Conservation (phyloP, 2,329 filamentous ascomycete species). For the Fonsecaea multimorphosa region DNA sequence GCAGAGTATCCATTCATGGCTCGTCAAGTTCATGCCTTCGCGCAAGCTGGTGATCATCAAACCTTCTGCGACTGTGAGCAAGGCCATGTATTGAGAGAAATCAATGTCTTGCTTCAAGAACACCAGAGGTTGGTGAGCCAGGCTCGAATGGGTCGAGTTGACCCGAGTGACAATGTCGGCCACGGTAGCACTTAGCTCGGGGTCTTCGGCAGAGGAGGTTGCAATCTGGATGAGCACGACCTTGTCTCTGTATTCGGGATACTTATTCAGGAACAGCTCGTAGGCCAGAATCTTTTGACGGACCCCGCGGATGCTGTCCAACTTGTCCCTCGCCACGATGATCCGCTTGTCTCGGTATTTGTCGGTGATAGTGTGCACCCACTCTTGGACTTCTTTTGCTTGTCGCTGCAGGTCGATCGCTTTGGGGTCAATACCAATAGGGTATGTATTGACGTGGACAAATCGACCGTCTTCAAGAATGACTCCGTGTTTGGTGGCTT, state of each 20-base stretch:
- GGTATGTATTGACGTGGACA: constrained; percentile 81
- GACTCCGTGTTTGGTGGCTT: constrained; percentile 85
- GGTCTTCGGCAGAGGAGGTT: constrained; percentile 85
- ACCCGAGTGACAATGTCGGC: constrained; percentile 94
- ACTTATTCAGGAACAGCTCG: constrained; percentile 91
- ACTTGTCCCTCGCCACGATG: constrained; percentile 91
- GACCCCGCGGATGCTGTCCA: constrained; percentile 90
- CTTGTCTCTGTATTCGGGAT: constrained; percentile 85
- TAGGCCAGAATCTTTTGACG: constrained; percentile 91
- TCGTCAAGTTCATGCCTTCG: constrained; percentile 96
- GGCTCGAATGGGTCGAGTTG: constrained; percentile 86
- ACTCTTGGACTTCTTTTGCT: constrained; percentile 74
- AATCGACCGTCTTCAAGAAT: constrained; percentile 86
- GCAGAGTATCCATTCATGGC: constrained; percentile 91
- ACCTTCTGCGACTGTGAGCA: constrained; percentile 86
- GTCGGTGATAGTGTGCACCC: constrained; percentile 80
- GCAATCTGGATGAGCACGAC: constrained; percentile 94
- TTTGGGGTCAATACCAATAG: constrained; percentile 89
- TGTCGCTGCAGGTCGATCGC: constrained; percentile 74
- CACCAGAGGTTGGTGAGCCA: constrained; percentile 89
- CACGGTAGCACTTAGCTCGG: constrained; percentile 83
- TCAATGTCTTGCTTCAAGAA: constrained; percentile 95
- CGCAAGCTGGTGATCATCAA: constrained; percentile 94
- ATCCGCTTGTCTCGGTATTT: constrained; percentile 87
- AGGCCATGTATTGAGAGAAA: constrained; percentile 89